phyloP scores from a whole-genome alignment of 1,284 basidiomycete genomes.

The Chalciporus sp. region DNA sequence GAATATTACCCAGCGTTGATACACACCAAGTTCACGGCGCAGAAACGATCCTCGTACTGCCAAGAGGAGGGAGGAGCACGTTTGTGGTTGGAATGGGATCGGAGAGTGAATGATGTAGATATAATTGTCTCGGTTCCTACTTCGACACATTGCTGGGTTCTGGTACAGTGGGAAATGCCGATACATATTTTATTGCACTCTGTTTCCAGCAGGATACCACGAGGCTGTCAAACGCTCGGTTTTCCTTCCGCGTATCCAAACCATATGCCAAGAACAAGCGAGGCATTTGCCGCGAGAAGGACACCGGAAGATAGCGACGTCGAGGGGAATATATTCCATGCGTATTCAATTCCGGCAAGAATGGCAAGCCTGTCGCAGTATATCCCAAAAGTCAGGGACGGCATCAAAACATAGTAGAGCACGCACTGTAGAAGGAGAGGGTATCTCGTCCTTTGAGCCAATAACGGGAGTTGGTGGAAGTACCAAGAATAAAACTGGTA shows the following conservation, averaged over 20 bases:
- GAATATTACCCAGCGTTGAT: conserved; percentile 63
- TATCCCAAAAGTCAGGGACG: not conserved
- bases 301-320: conserved; percentile 70
- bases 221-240: conserved; percentile 6
- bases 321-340: conserved; percentile 89
- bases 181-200: not conserved
- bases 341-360: conserved; percentile 73
- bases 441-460: conserved; percentile 76
- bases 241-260: conserved; percentile 50
- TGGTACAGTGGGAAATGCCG: not conserved
- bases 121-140: not conserved
- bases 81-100: conserved; percentile 74
- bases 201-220: not conserved
- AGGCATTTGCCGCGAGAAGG: conserved; percentile 59
- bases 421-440: conserved; percentile 65
- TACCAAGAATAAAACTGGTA: conserved; percentile 99
- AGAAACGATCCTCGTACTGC: conserved; percentile 70
- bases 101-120: conserved; percentile 21
- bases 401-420: not conserved
- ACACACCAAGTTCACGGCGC: conserved; percentile 78
- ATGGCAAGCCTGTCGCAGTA: conserved; percentile 55
- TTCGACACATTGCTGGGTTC: not conserved
- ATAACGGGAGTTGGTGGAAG: conserved; percentile 88
- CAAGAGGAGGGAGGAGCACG: conserved; percentile 77
- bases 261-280: conserved; percentile 69